These are phyloP conservation scores for Colletotrichum graminicola DNA, from an alignment of 2,329 filamentous ascomycete species.

Conservation along the genomic window DNA sequence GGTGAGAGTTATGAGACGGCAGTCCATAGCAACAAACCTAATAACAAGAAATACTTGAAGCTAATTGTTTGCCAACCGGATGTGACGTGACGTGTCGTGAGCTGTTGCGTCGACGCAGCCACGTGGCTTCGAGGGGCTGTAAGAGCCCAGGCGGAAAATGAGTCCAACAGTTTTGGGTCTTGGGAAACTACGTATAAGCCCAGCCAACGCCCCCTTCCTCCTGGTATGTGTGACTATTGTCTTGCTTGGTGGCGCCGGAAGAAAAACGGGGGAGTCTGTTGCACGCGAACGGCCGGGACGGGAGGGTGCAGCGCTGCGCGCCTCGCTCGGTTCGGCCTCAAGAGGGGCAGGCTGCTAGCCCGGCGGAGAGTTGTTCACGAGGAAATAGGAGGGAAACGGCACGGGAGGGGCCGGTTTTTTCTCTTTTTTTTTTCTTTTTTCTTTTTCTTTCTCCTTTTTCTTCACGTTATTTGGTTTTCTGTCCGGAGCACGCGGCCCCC, in stretches of 20 bases:
- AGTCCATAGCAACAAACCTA: conserved; percentile 29
- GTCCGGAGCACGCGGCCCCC: no score
- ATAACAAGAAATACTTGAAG: conserved; percentile 7
- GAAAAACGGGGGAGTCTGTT: neutral
- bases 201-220: neutral
- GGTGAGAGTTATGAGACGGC: conserved; percentile 8
- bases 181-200: neutral
- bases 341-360: neutral
- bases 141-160: neutral
- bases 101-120: neutral
- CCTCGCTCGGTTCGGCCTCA: neutral
- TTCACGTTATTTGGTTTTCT: neutral
- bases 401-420: no score
- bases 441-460: neutral
- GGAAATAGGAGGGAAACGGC: neutral
- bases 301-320: neutral
- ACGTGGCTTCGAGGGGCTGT: neutral
- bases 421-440: neutral
- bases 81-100: neutral
- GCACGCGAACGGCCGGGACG: neutral
- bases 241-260: neutral
- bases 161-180: neutral
- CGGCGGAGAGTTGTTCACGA: neutral
- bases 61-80: neutral
- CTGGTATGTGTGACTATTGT: neutral